These are phyloP conservation scores for Geotrichum fermentans DNA, from an alignment of 1,139 yeast species.

Conservation along the genomic window DNA sequence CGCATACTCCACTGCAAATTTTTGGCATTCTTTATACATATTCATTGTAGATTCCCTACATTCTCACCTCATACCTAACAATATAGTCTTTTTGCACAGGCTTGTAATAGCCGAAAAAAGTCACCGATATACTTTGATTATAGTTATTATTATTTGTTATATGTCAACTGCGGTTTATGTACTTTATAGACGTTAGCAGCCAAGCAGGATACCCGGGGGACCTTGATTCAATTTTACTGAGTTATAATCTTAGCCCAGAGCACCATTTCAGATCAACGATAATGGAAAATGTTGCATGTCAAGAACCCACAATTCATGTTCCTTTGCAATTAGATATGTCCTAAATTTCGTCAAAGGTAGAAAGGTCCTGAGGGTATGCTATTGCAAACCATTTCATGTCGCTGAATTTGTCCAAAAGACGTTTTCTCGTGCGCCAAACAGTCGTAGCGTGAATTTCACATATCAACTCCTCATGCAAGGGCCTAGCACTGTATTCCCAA, in stretches of 20 bases:
- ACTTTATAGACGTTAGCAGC: too few relatives aligned
- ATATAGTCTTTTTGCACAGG: too few relatives aligned
- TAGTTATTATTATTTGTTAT: too few relatives aligned
- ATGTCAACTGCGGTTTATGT: too few relatives aligned
- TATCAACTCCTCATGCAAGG: background rate
- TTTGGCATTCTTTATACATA: background rate
- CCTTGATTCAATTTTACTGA: background rate
- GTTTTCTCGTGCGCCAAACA: background rate
- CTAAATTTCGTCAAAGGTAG: background rate
- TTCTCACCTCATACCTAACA: too few relatives aligned
- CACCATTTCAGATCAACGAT: background rate
- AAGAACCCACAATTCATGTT: background rate
- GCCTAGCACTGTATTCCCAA: background rate
- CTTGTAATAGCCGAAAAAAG: too few relatives aligned
- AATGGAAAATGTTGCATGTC: constrained; percentile 2
- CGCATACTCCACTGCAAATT: too few relatives aligned
- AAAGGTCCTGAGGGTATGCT: too few relatives aligned
- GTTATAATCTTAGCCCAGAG: background rate
- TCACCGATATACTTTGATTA: too few relatives aligned
- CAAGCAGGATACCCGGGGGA: too few relatives aligned
- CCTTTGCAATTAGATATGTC: constrained; percentile 4
- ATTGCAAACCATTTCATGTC: constrained; percentile 8
- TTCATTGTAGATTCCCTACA: too few relatives aligned
- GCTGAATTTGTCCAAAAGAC: background rate
- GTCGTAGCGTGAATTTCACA: too few relatives aligned